Conservation (phyloP, 768 basidiomycete genomes). For the Amanita subjunquillea region DNA sequence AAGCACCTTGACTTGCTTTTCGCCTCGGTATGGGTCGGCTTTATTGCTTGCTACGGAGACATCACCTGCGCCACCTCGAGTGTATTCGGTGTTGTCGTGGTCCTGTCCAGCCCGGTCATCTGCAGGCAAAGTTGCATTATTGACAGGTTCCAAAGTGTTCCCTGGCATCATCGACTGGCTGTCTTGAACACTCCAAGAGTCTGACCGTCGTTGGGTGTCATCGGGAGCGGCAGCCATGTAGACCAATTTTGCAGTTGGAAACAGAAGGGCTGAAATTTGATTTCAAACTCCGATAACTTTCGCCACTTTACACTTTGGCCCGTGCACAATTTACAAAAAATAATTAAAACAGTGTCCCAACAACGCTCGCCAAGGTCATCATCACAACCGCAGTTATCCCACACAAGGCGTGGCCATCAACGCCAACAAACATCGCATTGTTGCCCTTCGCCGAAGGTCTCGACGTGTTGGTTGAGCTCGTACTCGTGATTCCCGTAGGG, state of each 20-base stretch:
- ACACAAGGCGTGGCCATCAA: slow-evolving; percentile 22
- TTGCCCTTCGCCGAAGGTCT: slow-evolving; percentile 9
- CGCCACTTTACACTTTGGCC: neutral
- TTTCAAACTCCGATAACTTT: slow-evolving; percentile 12
- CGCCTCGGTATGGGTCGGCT: slow-evolving; percentile 40
- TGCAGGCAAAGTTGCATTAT: slow-evolving; percentile 36
- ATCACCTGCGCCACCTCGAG: slow-evolving; percentile 38
- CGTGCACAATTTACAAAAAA: neutral
- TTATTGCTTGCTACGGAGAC: slow-evolving; percentile 29
- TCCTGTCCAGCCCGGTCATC: slow-evolving; percentile 38
- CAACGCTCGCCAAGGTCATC: slow-evolving; percentile 28
- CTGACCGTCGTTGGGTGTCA: slow-evolving; percentile 15
- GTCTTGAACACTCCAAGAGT: slow-evolving; percentile 43
- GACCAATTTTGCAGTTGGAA: slow-evolving; percentile 8
- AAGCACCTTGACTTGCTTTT: slow-evolving; percentile 87
- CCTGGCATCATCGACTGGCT: slow-evolving; percentile 33
- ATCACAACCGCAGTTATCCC: slow-evolving; percentile 25
- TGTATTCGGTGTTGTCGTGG: slow-evolving; percentile 40
- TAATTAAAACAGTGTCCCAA: slow-evolving; percentile 18
- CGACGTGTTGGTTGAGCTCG: slow-evolving; percentile 12
- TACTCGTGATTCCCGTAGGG: slow-evolving; percentile 16
- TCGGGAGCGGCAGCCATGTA: slow-evolving; percentile 20
- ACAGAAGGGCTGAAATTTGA: slow-evolving; percentile 9
- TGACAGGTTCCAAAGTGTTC: slow-evolving; percentile 31
- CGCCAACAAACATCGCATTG: slow-evolving; percentile 13